These are phyloP conservation scores for Aquanectria penicillioides DNA, from an alignment of 2,329 filamentous ascomycete genomes.

Conservation along the genomic window DNA sequence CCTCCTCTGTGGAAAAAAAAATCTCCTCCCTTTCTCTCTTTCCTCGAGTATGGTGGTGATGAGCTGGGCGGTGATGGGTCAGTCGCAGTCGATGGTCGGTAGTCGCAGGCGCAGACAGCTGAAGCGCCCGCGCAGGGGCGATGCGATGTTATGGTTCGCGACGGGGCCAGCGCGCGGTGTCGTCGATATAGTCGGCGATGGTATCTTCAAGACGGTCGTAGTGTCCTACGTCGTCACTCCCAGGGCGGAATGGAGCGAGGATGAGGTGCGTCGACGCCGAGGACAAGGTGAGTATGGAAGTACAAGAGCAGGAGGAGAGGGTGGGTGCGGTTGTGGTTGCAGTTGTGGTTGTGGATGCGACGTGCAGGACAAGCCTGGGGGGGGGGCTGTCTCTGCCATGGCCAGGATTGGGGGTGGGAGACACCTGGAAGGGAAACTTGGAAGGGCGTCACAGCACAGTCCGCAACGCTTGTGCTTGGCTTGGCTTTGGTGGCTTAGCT, in stretches of 20 bases:
- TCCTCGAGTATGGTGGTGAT: not conserved
- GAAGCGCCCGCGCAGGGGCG: not conserved
- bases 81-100: not conserved
- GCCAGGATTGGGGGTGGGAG: no score
- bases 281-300: conserved; percentile 12
- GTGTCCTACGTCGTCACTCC: conserved; percentile 21
- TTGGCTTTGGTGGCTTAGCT: conserved; percentile 32
- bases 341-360: not conserved
- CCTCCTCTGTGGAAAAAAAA: conserved; percentile 1
- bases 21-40: not conserved
- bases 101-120: not conserved
- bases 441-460: conserved; percentile 6
- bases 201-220: conserved; percentile 14
- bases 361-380: conserved; percentile 11
- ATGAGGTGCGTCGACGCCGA: conserved; percentile 10
- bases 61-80: not conserved
- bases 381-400: no score
- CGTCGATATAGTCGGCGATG: conserved; percentile 15
- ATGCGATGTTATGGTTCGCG: conserved; percentile 6
- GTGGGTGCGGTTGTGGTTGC: not conserved
- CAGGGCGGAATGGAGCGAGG: conserved; percentile 9
- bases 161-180: conserved; percentile 19
- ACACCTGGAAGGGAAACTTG: conserved; percentile 11
- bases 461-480: conserved; percentile 21
- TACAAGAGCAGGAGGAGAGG: conserved; percentile 1